A percentile compares a stretch with the other conserved stretches of the same genome.
Conservation (phyloP, 139 green algal species). For the Tetratostichococcus sp. region DNA sequence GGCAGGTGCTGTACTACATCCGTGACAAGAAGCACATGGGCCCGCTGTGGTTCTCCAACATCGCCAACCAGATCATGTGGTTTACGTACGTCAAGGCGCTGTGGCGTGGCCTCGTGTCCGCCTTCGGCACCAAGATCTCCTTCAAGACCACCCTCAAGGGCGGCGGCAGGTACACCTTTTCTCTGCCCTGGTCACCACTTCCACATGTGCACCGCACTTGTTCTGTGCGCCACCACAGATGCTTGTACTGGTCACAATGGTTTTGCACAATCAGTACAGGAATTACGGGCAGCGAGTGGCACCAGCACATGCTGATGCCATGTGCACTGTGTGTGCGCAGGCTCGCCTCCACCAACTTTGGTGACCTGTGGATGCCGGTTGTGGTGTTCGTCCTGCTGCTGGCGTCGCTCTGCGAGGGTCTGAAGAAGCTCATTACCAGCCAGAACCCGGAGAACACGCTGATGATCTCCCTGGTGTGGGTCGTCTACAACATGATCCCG, state of each 20-base stretch:
- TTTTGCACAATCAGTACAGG: too few relatives aligned
- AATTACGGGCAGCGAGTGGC: too few relatives aligned
- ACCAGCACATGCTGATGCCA: too few relatives aligned
- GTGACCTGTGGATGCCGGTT: constrained; percentile 26
- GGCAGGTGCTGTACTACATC: constrained; percentile 21
- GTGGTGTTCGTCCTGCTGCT: constrained; percentile 2
- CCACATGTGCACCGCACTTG: too few relatives aligned
- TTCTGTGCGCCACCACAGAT: too few relatives aligned
- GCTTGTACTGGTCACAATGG: too few relatives aligned
- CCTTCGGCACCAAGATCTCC: constrained; percentile 24
- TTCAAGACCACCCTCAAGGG: constrained; percentile 49
- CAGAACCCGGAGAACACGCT: constrained; percentile 13
- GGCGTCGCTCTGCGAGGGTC: constrained; percentile 8
- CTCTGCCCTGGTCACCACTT: too few relatives aligned
- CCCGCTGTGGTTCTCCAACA: constrained; percentile 45
- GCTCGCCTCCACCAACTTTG: not conserved
- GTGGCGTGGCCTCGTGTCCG: constrained; percentile 28
- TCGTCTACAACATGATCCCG: constrained; percentile 42
- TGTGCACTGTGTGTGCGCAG: too few relatives aligned
- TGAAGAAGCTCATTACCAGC: constrained; percentile 14
- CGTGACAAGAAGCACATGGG: constrained; percentile 21
- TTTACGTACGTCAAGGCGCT: constrained; percentile 49
- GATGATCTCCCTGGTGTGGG: constrained; percentile 32
- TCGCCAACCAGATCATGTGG: constrained; percentile 59
- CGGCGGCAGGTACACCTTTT: constrained; percentile 1